Conservation (phyloP, 805 yeast genomes). For the Ogataea wickerhamii region DNA sequence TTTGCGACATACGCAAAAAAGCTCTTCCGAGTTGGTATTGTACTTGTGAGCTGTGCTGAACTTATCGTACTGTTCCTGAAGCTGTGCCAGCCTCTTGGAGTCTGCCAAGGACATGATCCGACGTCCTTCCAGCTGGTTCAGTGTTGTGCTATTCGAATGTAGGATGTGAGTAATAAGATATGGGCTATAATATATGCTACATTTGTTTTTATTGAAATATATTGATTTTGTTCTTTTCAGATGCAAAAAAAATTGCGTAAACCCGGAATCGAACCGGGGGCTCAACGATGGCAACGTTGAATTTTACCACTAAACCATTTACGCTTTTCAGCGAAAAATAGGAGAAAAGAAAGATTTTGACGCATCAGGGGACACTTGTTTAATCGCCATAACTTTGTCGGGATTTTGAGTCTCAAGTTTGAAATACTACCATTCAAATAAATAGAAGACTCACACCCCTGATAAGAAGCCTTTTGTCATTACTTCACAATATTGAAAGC, state of each 20-base stretch:
- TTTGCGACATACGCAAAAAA: constrained; percentile 73
- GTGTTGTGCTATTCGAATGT: no score
- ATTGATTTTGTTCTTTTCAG: background rate
- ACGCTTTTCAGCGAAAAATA: constrained; percentile 18
- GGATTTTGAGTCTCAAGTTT: no score
- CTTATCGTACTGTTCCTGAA: constrained; percentile 29
- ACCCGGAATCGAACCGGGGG: constrained; percentile 31
- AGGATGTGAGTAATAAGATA: no score
- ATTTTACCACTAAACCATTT: constrained; percentile 29
- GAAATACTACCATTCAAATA: no score
- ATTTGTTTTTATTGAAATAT: background rate
- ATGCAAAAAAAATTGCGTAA: constrained; percentile 21
- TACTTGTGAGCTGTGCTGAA: constrained; percentile 35
- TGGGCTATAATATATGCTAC: background rate
- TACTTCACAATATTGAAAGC: no score
- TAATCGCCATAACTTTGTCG: no score
- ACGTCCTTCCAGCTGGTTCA: background rate
- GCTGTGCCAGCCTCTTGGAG: constrained; percentile 10
- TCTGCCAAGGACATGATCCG: constrained; percentile 2
- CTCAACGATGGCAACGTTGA: constrained; percentile 30
- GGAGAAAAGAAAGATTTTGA: background rate
- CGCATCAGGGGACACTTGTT: background rate
- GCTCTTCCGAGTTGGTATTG: constrained; percentile 53
- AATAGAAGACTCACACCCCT: no score
- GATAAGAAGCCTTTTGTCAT: no score